phyloP scores from a whole-genome alignment of 2,329 filamentous ascomycete species.

The Akanthomyces lecanii region DNA sequence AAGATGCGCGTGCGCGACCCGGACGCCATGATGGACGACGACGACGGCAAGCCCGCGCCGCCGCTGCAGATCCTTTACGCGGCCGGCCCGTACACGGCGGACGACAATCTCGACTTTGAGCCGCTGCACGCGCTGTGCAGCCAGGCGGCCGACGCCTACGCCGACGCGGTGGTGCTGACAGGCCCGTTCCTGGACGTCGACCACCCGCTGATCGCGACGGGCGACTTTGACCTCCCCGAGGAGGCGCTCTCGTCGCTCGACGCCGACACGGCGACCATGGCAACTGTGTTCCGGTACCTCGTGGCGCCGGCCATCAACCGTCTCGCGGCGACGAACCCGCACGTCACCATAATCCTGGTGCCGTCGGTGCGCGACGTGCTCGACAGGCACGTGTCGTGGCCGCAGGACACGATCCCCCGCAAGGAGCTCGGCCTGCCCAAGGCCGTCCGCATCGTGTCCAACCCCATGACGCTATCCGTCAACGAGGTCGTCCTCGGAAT shows the following conservation, averaged over 20 bases:
- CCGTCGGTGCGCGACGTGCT: constrained; percentile 81
- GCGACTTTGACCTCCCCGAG: constrained; percentile 73
- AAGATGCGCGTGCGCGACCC: constrained; percentile 58
- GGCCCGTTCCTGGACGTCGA: constrained; percentile 91
- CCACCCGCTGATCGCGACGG: constrained; percentile 78
- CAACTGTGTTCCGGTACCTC: constrained; percentile 76
- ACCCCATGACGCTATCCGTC: constrained; percentile 82
- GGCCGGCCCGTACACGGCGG: constrained; percentile 85
- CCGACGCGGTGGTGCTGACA: constrained; percentile 73
- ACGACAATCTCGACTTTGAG: constrained; percentile 88
- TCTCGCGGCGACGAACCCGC: constrained; percentile 65
- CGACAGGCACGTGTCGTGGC: constrained; percentile 82
- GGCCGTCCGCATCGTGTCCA: constrained; percentile 72
- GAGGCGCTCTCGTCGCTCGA: constrained; percentile 55
- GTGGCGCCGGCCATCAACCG: constrained; percentile 69
- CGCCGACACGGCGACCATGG: constrained; percentile 73
- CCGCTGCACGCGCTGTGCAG: constrained; percentile 77
- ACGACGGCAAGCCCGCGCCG: constrained; percentile 45
- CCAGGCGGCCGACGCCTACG: constrained; percentile 68
- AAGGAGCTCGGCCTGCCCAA: constrained; percentile 78
- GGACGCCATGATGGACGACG: constrained; percentile 46
- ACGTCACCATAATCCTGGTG: constrained; percentile 74
- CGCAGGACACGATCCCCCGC: constrained; percentile 57
- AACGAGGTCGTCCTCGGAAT: constrained; percentile 84
- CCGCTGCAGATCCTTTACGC: constrained; percentile 76